Evolutionary conservation across 1,139 yeast species (phyloP), one percentile per base, ranked within the genome.

Genomic region (Lodderomyces orthopsilosis): DNA sequence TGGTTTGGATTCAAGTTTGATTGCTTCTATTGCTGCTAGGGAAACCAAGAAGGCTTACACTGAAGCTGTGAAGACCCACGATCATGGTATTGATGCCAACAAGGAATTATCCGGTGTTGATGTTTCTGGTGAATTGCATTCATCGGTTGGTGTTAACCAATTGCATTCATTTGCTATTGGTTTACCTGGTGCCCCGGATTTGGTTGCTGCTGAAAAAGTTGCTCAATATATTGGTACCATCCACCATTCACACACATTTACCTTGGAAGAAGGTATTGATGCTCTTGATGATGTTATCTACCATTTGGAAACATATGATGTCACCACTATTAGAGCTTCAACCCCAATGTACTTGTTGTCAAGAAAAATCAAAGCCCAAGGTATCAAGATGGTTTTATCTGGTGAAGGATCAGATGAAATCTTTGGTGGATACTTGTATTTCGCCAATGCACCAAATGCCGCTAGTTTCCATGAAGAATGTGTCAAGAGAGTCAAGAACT

Each of bases 381-480:
- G 98, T 67, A 96, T 93, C 59, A 93, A 93, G 82, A 93, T 93
- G 98, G 99, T 93, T 40, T 75, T 93, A 49, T 88, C 96, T 34
- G 99, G 99, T 63, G 99, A 93, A 72, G 99, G 99, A 52, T 89
- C 97, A 37, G 99, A 93, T 68, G 99, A 93, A 75, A 85, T 93
- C 65, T 93, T 93, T 63, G 99, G 99, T 57, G 99, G 99, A 41
- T 93, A 93, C 78, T 75, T 93, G 58, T 93, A 93, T 77, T 93
- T 93, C 62, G 98, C 97, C 44, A 83, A 87, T 60, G 99, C 99
- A 43, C 99, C 99, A 57, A 75, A 85, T 46, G 84, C 96, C 42
- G 74, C 73, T 48, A 98, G 87, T 56, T 93, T 93, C 89, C 98
- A 93, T 69, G 75, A 82, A 52, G 99, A 93, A 74, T 86, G 95